Base-by-base conservation (phyloP, 495 filamentous ascomycete species). In the Parachaetomium inaequale region DNA sequence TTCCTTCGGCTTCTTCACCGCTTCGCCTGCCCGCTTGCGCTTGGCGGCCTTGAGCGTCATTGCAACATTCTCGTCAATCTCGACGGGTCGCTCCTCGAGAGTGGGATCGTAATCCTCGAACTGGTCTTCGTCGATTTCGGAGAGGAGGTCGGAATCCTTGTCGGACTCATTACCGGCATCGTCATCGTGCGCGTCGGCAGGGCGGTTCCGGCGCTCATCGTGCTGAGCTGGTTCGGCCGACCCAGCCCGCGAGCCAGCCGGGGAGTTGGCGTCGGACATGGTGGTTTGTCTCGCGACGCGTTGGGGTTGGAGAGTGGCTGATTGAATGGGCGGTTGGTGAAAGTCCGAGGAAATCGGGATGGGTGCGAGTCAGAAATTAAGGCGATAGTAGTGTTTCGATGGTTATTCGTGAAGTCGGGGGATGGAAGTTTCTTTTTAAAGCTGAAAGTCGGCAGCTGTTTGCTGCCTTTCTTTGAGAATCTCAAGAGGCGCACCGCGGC, bases 111-210 rank as follows among this genome's bases (percentile, higher is more conserved):
- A 96, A 66, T 96, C 86, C 49, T 80, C 89, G 74, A 99, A 96
- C 72, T 95, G 87, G 49, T 88, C 88, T 71, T 98, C 94, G 74
- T 98, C 95, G 66, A 98, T 88, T 72, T 98, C 94, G 11, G 93
- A 97, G 17, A 96, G 84, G 56, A 90, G 84, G n/a, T 81, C 79
- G 12, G 89, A 91, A 34, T 93, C 90, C 63, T 88, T 84, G 66
- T 93, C 91, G 1, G 88, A 89, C n/a, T 70, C 74, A 52, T 70
- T 69, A 15, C 75, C 67, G 43, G 74, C 72, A n/a, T 70, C 68
- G 5, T 75, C 63, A 47, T 79, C 75, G 21, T 66, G 60, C 46
- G 66, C 63, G 0, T 69, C 63, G 34, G 64, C 66, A 19, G 72
- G 23, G 23, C 4, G 46, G 23, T 71, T 47, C 0, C 28, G 58